Conservation (phyloP, 805 yeast genomes). For the Candida ulmi region DNA sequence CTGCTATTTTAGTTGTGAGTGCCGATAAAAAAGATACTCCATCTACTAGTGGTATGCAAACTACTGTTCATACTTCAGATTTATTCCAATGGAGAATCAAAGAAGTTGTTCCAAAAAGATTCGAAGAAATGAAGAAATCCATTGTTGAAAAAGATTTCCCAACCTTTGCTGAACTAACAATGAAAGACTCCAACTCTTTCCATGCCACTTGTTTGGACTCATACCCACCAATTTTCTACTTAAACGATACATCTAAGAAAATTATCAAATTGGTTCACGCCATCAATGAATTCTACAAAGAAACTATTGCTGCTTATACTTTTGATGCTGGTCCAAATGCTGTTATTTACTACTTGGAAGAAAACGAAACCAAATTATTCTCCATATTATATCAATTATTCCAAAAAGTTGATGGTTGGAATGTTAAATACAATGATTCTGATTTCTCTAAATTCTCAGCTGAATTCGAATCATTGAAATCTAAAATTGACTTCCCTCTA, state of each 20-base stretch:
- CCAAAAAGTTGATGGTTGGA: slow-evolving; percentile 66
- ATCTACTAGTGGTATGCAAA: slow-evolving; percentile 94
- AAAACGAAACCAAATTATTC: slow-evolving; percentile 69
- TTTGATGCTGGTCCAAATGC: slow-evolving; percentile 99
- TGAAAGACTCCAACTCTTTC: slow-evolving; percentile 95
- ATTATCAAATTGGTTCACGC: slow-evolving; percentile 74
- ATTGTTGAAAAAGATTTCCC: slow-evolving; percentile 72
- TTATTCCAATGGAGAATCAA: slow-evolving; percentile 75
- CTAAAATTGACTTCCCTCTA: slow-evolving; percentile 32
- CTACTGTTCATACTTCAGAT: slow-evolving; percentile 84
- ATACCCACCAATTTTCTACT: slow-evolving; percentile 89
- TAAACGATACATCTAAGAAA: slow-evolving; percentile 85
- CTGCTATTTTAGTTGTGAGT: slow-evolving; percentile 86
- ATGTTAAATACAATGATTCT: slow-evolving; percentile 30
- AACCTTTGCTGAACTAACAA: slow-evolving; percentile 82
- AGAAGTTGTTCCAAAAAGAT: slow-evolving; percentile 83
- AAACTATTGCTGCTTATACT: slow-evolving; percentile 87
- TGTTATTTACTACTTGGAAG: slow-evolving; percentile 79
- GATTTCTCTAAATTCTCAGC: slow-evolving; percentile 19
- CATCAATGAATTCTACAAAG: slow-evolving; percentile 53
- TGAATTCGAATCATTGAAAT: slow-evolving; percentile 24
- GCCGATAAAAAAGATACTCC: slow-evolving; percentile 94
- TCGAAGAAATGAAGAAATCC: slow-evolving; percentile 72
- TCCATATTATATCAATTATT: slow-evolving; percentile 63
- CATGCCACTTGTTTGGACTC: slow-evolving; percentile 98